Evolutionary conservation across 805 yeast genomes (phyloP).

Genomic region (Ogataea salicorniae): DNA sequence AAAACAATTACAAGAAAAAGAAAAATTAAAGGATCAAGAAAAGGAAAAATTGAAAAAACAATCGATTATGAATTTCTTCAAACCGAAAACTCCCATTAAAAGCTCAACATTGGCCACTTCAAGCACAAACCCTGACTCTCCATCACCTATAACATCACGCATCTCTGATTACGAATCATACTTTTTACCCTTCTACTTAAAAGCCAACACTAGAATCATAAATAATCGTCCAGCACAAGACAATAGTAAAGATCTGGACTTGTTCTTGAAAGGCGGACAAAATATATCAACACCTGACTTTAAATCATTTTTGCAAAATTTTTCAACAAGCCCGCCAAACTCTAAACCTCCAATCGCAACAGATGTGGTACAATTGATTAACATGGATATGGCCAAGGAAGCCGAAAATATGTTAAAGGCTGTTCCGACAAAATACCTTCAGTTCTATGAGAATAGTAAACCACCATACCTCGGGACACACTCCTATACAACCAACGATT

Average conservation of each 20-base stretch:
- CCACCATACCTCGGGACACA: slow-evolving; percentile 32
- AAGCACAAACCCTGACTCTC: background rate
- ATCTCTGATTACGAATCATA: slow-evolving; percentile 19
- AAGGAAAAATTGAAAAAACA: slow-evolving; percentile 23
- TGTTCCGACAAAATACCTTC: slow-evolving; percentile 31
- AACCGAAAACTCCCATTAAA: slow-evolving; percentile 12
- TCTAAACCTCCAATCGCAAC: slow-evolving; percentile 18
- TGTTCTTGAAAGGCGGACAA: slow-evolving; percentile 11
- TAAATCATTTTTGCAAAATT: slow-evolving; percentile 5
- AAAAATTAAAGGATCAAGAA: slow-evolving; percentile 17
- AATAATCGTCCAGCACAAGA: background rate
- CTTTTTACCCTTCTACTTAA: slow-evolving; percentile 27
- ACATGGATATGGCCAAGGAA: slow-evolving; percentile 28
- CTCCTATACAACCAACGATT: slow-evolving; percentile 19
- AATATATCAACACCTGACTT: slow-evolving; percentile 6
- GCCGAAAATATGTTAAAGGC: slow-evolving; percentile 30
- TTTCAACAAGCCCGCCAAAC: background rate
- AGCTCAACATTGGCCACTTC: background rate
- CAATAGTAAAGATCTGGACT: slow-evolving; percentile 8
- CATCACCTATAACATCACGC: slow-evolving; percentile 1
- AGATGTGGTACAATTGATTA: slow-evolving; percentile 28
- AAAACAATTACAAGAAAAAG: slow-evolving; percentile 18
- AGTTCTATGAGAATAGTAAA: slow-evolving; percentile 38
- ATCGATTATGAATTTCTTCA: slow-evolving; percentile 31
- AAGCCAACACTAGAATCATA: slow-evolving; percentile 20